phyloP scores from a whole-genome alignment of 768 basidiomycete genomes.

The Coprinellus micaceus region DNA sequence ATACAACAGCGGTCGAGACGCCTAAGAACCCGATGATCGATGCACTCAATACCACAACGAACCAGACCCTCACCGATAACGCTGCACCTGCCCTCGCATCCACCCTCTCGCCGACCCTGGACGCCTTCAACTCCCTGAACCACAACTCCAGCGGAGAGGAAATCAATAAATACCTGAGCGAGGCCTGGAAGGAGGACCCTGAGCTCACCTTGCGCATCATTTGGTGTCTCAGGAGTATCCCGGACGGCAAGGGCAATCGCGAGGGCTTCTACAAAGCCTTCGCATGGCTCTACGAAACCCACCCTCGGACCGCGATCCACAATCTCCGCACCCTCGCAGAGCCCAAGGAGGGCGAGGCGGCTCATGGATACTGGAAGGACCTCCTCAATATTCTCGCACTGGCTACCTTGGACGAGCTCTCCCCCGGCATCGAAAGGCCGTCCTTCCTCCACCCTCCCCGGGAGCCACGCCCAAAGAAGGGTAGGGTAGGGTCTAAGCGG shows the following conservation, averaged over 20 bases:
- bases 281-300: slow-evolving; percentile 66
- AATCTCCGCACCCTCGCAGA: slow-evolving; percentile 55
- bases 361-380: slow-evolving; percentile 76
- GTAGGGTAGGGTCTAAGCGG: slow-evolving; percentile 11
- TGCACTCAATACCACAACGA: slow-evolving; percentile 39
- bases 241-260: slow-evolving; percentile 62
- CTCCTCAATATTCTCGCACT: slow-evolving; percentile 65
- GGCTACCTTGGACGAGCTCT: slow-evolving; percentile 50
- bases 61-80: slow-evolving; percentile 50
- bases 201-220: slow-evolving; percentile 59
- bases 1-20: background rate
- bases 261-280: slow-evolving; percentile 61
- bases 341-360: slow-evolving; percentile 30
- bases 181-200: slow-evolving; percentile 59
- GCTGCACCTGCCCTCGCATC: slow-evolving; percentile 47
- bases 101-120: slow-evolving; percentile 48
- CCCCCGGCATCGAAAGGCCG: slow-evolving; percentile 14
- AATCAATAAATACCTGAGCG: slow-evolving; percentile 36
- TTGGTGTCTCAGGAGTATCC: slow-evolving; percentile 66
- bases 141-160: slow-evolving; percentile 14
- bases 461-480: background rate
- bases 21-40: slow-evolving; percentile 51
- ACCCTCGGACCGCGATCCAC: slow-evolving; percentile 64
- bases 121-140: slow-evolving; percentile 51
- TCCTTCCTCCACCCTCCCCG: slow-evolving; percentile 25